A percentile compares a stretch with the other conserved stretches of the same genome.
Conservation (phyloP, 352 stramenopile species). For the Phytophthora sojae region DNA sequence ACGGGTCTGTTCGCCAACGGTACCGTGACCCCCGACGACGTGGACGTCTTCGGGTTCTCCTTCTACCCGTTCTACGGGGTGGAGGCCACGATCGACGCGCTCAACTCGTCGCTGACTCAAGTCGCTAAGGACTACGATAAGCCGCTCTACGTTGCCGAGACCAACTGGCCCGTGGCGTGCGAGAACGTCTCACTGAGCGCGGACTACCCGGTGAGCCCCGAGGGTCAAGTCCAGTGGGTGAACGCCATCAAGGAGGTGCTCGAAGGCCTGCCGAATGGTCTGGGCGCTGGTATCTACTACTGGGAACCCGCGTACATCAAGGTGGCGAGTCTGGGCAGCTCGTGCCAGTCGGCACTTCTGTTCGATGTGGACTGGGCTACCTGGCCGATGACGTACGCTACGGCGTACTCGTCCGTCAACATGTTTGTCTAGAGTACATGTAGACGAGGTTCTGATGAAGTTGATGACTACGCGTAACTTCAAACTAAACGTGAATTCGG, state of each 20-base stretch:
- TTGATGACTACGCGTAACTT: too few species aligned
- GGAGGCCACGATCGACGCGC: conserved; percentile 33
- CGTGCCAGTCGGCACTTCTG: conserved; percentile 41
- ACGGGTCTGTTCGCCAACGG: conserved; percentile 40
- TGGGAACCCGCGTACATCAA: conserved; percentile 41
- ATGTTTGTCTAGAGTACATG: conserved; percentile 8
- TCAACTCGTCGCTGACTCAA: too few species aligned
- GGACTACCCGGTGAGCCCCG: conserved; percentile 29
- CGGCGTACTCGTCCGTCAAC: conserved; percentile 33
- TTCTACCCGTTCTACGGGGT: conserved; percentile 40
- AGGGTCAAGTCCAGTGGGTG: conserved; percentile 41
- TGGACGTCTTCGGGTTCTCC: conserved; percentile 45
- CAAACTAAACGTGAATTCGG: too few species aligned
- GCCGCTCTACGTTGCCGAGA: conserved; percentile 43
- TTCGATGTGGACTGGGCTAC: conserved; percentile 38
- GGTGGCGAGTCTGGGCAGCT: conserved; percentile 36
- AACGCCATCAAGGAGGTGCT: conserved; percentile 35
- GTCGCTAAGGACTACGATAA: conserved; percentile 23
- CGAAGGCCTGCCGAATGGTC: conserved; percentile 25
- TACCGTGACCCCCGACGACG: conserved; percentile 35
- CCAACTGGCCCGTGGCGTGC: conserved; percentile 40
- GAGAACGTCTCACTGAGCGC: conserved; percentile 29
- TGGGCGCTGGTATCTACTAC: conserved; percentile 43
- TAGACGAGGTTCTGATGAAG: too few species aligned
- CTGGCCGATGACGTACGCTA: conserved; percentile 39